Evolutionary conservation across 1,284 basidiomycete species (phyloP).

Genomic region (Waitea zeae): DNA sequence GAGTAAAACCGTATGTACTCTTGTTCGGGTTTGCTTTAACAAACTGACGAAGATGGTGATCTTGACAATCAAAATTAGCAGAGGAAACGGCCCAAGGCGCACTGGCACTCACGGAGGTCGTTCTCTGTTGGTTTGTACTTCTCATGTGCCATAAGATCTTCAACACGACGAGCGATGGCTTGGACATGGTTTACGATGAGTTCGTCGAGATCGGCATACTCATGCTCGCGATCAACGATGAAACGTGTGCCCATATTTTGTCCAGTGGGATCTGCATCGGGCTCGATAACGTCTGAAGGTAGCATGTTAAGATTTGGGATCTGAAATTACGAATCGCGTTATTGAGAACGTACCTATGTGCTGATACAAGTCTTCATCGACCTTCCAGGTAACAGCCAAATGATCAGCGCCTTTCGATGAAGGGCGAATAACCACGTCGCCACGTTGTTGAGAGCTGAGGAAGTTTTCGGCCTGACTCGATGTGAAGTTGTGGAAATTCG

Average conservation of each 20-base stretch:
- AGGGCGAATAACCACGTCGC: constrained; percentile 91
- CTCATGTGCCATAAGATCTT: constrained; percentile 91
- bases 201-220: constrained; percentile 93
- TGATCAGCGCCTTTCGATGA: constrained; percentile 91
- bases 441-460: constrained; percentile 80
- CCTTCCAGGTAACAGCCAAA: constrained; percentile 98
- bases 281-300: constrained; percentile 73
- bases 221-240: constrained; percentile 64
- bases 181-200: constrained; percentile 95
- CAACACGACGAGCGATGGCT: constrained; percentile 86
- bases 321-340: constrained; percentile 2
- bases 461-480: constrained; percentile 81
- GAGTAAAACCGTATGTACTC: constrained; percentile 91
- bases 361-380: constrained; percentile 92
- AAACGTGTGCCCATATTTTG: constrained; percentile 59
- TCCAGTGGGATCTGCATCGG: constrained; percentile 53
- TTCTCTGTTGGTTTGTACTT: constrained; percentile 89
- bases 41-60: constrained; percentile 79
- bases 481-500: constrained; percentile 96
- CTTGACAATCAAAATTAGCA: constrained; percentile 20
- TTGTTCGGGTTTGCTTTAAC: constrained; percentile 87
- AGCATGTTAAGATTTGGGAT: constrained; percentile 3
- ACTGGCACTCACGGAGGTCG: constrained; percentile 63
- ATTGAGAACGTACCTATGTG: constrained; percentile 66
- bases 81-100: constrained; percentile 1